Evolutionary conservation across 2,329 filamentous ascomycete genomes (phyloP).

Genomic region (Fusarium transvaalense): DNA sequence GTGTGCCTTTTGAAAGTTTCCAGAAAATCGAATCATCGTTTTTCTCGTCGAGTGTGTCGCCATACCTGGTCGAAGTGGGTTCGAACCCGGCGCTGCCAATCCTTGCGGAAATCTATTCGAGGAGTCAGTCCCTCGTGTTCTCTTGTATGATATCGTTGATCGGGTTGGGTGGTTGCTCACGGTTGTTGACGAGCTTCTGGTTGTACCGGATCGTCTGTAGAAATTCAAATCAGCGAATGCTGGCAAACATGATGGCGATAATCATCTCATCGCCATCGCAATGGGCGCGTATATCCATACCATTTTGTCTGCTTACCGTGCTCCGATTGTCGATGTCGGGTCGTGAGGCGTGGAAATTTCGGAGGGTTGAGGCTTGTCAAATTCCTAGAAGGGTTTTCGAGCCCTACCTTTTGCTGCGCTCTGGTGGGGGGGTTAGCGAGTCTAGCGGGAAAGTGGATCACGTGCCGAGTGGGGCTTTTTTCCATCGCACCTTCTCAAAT

Average conservation of each 20-base stretch:
- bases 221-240: conserved; percentile 50
- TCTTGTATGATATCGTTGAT: conserved; percentile 46
- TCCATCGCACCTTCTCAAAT: not conserved
- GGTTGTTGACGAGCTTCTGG: conserved; percentile 97
- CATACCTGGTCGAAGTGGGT: conserved; percentile 99
- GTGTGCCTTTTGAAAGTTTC: conserved; percentile 31
- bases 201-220: conserved; percentile 98
- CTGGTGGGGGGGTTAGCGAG: conserved; percentile 51
- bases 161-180: conserved; percentile 65
- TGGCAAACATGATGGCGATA: conserved; percentile 30
- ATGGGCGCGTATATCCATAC: conserved; percentile 54
- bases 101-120: conserved; percentile 92
- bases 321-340: conserved; percentile 58
- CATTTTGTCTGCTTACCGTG: conserved; percentile 66
- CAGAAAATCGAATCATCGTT: conserved; percentile 32
- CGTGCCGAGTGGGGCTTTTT: conserved; percentile 24
- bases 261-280: conserved; percentile 32
- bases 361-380: conserved; percentile 56
- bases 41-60: conserved; percentile 35
- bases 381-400: conserved; percentile 59
- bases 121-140: conserved; percentile 56
- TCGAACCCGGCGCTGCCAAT: conserved; percentile 99
- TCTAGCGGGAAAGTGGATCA: conserved; percentile 38
- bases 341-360: conserved; percentile 57
- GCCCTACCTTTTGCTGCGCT: conserved; percentile 53